Evolutionary conservation across 2,329 filamentous ascomycete species (phyloP), one percentile per base, ranked within the genome.

Genomic region (Colletotrichum higginsianum): DNA sequence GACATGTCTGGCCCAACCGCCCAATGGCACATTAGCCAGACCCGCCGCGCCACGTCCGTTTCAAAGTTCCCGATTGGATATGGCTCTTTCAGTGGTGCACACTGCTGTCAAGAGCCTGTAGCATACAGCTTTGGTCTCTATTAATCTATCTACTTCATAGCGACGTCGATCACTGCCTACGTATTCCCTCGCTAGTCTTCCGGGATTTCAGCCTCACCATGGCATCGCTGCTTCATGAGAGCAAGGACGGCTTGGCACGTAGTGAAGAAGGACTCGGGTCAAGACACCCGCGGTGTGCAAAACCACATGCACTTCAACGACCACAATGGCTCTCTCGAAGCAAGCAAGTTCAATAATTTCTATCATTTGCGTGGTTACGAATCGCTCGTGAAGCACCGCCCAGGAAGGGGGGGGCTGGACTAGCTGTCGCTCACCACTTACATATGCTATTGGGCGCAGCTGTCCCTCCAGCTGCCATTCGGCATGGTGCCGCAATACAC

Each of bases 131-230:
- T 57, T 26, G 64, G 38, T 16, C 38, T 47, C 53, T 60, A 55
- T 68, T 68, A 71, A 71, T 68, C 46, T 71, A 71, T 63, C 66
- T 40, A 57, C 16, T 58, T 71, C 68, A 35, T 46, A 40, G 65
- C 30, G 40, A 26, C 40, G 46, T 11, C 35, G 35, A 38, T 68
- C 68, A 63, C 53, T 64, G 64, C 67, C 44, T 38, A 38, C 8
- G 67, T 35, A n/a, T 16, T 15, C 9, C 40, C 44, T 57, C 65
- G 53, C 52, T 57, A 11, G 15, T 8, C 30, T 38, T 40, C 35
- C 47, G 35, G 52, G 30, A 26, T n/a, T 5, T 64, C 50, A 16
- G 35, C 46, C 61, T 44, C 35, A 30, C 23, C 47, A 42, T 30
- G 23, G 40, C 11, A 21, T 21, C 23, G 26, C 63, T 18, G 9